phyloP scores from a whole-genome alignment of 2,329 filamentous ascomycete genomes.

The Colletotrichum tofieldiae region DNA sequence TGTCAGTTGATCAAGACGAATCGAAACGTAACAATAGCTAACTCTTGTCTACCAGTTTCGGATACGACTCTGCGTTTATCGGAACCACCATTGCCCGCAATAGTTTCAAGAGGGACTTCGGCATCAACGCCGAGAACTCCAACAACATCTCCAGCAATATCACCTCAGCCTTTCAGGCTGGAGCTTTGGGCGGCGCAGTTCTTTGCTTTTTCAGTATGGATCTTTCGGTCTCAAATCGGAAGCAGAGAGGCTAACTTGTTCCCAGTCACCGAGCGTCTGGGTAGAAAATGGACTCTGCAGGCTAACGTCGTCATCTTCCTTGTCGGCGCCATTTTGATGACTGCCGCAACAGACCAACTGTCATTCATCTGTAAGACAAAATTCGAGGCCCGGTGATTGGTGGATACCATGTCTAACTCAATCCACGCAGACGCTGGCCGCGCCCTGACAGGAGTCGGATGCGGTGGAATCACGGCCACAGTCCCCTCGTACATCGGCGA shows the following conservation, averaged over 20 bases:
- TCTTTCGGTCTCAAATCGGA: slow-evolving; percentile 14
- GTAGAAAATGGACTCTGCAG: slow-evolving; percentile 67
- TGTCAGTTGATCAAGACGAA: slow-evolving; percentile 49
- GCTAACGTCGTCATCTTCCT: slow-evolving; percentile 61
- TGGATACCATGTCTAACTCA: not conserved
- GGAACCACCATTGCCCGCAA: slow-evolving; percentile 67
- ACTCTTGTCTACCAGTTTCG: slow-evolving; percentile 55
- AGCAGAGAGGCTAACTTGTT: not conserved
- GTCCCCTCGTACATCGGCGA: slow-evolving; percentile 77
- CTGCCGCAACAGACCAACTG: slow-evolving; percentile 57
- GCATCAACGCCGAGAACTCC: slow-evolving; percentile 49
- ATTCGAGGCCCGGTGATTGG: too few relatives aligned
- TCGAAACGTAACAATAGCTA: not conserved
- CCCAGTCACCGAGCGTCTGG: slow-evolving; percentile 60
- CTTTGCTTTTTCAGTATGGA: slow-evolving; percentile 58
- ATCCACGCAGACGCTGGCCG: slow-evolving; percentile 60
- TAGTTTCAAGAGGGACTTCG: slow-evolving; percentile 62
- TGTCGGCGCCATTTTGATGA: slow-evolving; percentile 61
- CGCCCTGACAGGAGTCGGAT: slow-evolving; percentile 70
- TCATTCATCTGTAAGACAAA: slow-evolving; percentile 56
- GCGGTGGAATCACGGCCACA: slow-evolving; percentile 67
- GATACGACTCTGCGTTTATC: slow-evolving; percentile 70
- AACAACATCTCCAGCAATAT: slow-evolving; percentile 59
- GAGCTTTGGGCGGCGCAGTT: slow-evolving; percentile 68
- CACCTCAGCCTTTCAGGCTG: slow-evolving; percentile 64